A percentile compares a stretch with the other conserved stretches of the same genome.
These are phyloP conservation scores for Proliferodiscus dingleyae DNA, from an alignment of 2,329 filamentous ascomycete species.

Conservation along the genomic window DNA sequence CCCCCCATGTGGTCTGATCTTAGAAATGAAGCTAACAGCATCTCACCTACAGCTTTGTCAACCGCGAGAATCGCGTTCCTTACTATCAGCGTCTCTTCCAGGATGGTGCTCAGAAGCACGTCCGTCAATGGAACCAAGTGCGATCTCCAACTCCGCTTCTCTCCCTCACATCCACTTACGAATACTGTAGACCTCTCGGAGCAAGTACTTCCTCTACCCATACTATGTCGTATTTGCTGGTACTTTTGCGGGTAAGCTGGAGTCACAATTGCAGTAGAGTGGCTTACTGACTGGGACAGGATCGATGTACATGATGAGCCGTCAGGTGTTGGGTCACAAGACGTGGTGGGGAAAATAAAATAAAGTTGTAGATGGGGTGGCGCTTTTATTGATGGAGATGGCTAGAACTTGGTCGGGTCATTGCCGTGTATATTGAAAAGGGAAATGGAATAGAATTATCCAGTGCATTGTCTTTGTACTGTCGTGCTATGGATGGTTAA, in stretches of 20 bases:
- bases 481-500: too few species aligned
- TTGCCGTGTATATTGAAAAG: constrained; percentile 20
- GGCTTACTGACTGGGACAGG: constrained; percentile 25
- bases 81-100: constrained; percentile 72
- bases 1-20: too few species aligned
- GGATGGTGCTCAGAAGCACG: constrained; percentile 62
- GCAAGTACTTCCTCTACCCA: constrained; percentile 60
- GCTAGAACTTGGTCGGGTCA: constrained; percentile 1
- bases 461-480: too few species aligned
- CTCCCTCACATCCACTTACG: not conserved
- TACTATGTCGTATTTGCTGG: constrained; percentile 65
- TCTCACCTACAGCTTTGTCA: constrained; percentile 43
- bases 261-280: not conserved
- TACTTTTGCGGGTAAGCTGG: constrained; percentile 50
- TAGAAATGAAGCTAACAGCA: constrained; percentile 23
- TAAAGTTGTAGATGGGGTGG: too few species aligned
- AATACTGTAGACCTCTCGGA: constrained; percentile 55
- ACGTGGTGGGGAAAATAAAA: constrained; percentile 65
- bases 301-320: constrained; percentile 66
- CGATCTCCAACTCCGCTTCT: constrained; percentile 32
- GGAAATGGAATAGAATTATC: constrained; percentile 18
- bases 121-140: constrained; percentile 76
- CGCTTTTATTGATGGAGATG: not conserved
- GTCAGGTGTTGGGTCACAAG: constrained; percentile 73
- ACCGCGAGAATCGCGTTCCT: constrained; percentile 73